phyloP scores from a whole-genome alignment of 331 rosid genomes.

The Quercus lobata region DNA sequence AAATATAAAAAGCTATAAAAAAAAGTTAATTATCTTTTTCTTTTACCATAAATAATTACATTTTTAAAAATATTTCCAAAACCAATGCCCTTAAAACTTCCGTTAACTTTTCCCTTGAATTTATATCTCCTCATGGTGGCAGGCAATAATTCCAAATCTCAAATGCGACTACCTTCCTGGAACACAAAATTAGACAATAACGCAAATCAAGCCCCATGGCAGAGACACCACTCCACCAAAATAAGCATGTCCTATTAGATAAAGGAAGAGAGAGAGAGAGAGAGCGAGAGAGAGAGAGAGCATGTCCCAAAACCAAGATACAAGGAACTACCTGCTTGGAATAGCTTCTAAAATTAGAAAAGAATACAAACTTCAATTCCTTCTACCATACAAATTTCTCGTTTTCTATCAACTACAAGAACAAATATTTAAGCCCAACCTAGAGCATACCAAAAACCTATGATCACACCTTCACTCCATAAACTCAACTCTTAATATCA shows the following conservation, averaged over 20 bases:
- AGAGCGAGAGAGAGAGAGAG: no score
- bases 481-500: constrained; percentile 15
- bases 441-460: constrained; percentile 8
- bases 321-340: not conserved
- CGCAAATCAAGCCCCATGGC: not conserved
- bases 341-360: not conserved
- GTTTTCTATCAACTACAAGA: not conserved
- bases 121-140: no score
- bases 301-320: not conserved
- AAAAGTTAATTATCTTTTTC: no score
- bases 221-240: not conserved
- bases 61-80: no score
- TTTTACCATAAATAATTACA: no score
- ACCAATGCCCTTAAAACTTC: no score
- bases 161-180: no score
- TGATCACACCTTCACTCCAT: constrained; percentile 8
- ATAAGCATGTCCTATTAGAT: not conserved
- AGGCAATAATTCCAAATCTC: no score
- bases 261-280: no score
- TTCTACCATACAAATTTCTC: not conserved
- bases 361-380: not conserved
- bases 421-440: not conserved
- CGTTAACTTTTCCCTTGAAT: no score
- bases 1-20: no score
- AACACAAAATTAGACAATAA: no score